A percentile compares a stretch with the other conserved stretches of the same genome.
These are phyloP conservation scores for Abrus precatorius DNA, from an alignment of 306 rosid species.

Conservation along the genomic window DNA sequence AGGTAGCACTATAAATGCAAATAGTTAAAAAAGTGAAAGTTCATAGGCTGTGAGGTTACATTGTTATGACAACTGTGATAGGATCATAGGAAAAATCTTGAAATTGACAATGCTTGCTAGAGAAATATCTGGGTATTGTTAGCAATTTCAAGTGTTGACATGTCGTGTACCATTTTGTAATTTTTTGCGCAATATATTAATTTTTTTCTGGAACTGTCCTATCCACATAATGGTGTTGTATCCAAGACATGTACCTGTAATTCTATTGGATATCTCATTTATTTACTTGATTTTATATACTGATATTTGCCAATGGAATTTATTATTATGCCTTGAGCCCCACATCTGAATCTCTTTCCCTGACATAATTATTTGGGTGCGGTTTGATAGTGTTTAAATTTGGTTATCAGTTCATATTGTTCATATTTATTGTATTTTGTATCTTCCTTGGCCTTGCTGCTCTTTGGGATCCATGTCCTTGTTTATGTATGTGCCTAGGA, in stretches of 20 bases:
- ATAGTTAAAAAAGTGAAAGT: constrained; percentile 9
- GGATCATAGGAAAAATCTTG: constrained; percentile 7
- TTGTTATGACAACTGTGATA: not conserved
- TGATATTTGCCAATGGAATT: not conserved
- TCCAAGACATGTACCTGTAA: not conserved
- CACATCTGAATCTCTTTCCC: not conserved
- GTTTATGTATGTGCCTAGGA: not conserved
- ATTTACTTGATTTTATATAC: not conserved
- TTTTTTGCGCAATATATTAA: not conserved
- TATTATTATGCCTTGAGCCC: not conserved
- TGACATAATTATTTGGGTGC: not conserved
- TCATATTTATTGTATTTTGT: constrained; percentile 17
- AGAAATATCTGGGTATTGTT: constrained; percentile 18
- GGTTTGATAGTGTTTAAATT: not conserved
- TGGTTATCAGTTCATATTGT: not conserved
- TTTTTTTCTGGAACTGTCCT: not conserved
- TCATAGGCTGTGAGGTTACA: not conserved
- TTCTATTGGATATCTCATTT: not conserved
- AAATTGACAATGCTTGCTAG: constrained; percentile 16
- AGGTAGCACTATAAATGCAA: not conserved
- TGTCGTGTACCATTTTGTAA: not conserved
- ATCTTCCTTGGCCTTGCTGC: not conserved
- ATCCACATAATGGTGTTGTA: not conserved
- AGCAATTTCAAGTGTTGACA: not conserved
- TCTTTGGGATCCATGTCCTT: constrained; percentile 2